Conservation (phyloP, 1,284 basidiomycete genomes). For the Hemileia vastatrix region DNA sequence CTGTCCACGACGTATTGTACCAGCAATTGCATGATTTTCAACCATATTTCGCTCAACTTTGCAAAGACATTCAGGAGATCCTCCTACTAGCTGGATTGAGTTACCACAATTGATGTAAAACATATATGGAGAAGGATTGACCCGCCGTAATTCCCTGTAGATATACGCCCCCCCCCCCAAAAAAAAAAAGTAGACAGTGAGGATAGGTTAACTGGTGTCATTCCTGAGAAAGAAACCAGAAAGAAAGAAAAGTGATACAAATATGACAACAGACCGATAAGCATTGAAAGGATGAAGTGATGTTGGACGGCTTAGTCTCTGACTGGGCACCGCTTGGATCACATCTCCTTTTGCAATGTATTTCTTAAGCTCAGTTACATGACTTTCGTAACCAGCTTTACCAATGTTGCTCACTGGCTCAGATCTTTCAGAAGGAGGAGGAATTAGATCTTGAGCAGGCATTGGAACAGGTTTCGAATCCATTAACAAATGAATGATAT, state of each 20-base stretch:
- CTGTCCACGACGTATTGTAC: slow-evolving; percentile 80
- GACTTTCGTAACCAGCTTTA: slow-evolving; percentile 79
- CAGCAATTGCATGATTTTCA: slow-evolving; percentile 95
- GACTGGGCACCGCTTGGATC: slow-evolving; percentile 96
- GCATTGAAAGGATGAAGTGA: slow-evolving; percentile 93
- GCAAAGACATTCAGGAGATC: slow-evolving; percentile 94
- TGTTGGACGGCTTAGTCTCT: slow-evolving; percentile 75
- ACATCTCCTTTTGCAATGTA: slow-evolving; percentile 95
- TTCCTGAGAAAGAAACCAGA: too few species aligned
- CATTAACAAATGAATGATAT: slow-evolving; percentile 60
- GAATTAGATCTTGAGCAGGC: slow-evolving; percentile 49
- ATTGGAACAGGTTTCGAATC: slow-evolving; percentile 58
- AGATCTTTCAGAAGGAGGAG: slow-evolving; percentile 49
- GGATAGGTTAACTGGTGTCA: too few species aligned
- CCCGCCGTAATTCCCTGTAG: slow-evolving; percentile 78
- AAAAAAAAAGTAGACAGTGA: too few species aligned
- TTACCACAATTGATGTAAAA: slow-evolving; percentile 68
- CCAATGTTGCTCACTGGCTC: slow-evolving; percentile 82
- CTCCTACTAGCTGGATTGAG: slow-evolving; percentile 76
- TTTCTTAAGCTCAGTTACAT: slow-evolving; percentile 84
- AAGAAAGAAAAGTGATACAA: neutral
- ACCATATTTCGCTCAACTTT: slow-evolving; percentile 80
- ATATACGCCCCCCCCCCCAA: too few species aligned
- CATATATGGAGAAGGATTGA: slow-evolving; percentile 99
- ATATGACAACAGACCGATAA: slow-evolving; percentile 31